Evolutionary conservation across 106 monocot genomes (phyloP), one percentile per base, ranked within the genome.

Genomic region (Agapanthus africanus): DNA sequence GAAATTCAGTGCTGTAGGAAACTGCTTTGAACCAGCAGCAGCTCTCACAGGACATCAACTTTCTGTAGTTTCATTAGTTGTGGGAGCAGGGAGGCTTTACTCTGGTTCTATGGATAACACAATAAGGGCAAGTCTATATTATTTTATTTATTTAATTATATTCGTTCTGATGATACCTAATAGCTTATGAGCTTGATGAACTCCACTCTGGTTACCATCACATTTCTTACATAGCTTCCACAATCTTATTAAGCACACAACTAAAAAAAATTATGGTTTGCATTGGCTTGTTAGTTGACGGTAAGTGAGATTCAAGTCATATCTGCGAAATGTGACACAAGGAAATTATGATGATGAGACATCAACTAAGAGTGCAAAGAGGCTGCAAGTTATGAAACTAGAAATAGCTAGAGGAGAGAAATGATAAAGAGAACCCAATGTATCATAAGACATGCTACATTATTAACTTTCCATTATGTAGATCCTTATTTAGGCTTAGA

Each of bases 21-120:
- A 91, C 61, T 80, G 77, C 70, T 94, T 94, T 71, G 85, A 94
- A 33, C 94, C 90, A 1, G 87, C 87, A 26, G 88, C 94, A 38
- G 84, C 85, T 83, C 87, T 94, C 68, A 54, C 25, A 67, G 94
- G 90, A 15, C 94, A 94, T 75, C 47, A 47, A 57, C 80, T 76
- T 63, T 73, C 87, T 31, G 94, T 94, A 22, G 81, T 91, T 54
- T 81, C 90, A 27, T 70, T 94, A 57, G 81, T 85, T 66, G 84
- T 91, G 27, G 87, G 85, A 70, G 82, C 66, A 26, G 69, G 62
- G 73, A 76, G 87, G 63, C 79, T 94, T 19, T 94, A 94, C 70
- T 94, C 94, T 72, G 90, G 85, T 69, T 90, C 68, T 50, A 68
- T 68, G 68, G 68, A 68, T 11, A 31, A 81, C 40, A 90, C 81